Conservation (phyloP, 139 green algal genomes). For the Volvox reticuliferus region DNA sequence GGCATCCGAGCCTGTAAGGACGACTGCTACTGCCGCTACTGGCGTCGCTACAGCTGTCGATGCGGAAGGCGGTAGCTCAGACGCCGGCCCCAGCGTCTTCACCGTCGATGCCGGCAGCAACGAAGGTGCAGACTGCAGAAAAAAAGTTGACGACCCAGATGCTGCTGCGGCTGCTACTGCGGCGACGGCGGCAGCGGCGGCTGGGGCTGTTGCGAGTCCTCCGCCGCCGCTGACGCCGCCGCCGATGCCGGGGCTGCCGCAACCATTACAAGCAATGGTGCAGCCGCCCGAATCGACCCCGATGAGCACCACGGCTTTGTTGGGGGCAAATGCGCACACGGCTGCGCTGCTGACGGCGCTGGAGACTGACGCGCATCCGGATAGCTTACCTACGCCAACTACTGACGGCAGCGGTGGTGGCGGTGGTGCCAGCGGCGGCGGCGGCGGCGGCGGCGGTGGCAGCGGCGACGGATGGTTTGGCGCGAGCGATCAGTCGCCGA, state of each 20-base stretch:
- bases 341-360: background rate
- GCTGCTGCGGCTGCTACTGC: background rate
- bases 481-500: background rate
- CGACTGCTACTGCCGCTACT: too few species aligned
- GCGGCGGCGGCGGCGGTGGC: background rate
- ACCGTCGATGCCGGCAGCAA: background rate
- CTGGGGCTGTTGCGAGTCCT: too few species aligned
- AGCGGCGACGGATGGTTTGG: background rate
- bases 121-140: background rate
- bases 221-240: background rate
- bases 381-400: background rate
- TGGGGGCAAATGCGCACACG: background rate
- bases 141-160: background rate
- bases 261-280: background rate
- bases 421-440: background rate
- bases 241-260: background rate
- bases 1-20: too few species aligned
- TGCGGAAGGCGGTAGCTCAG: background rate
- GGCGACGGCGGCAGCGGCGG: background rate
- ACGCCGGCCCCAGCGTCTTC: background rate
- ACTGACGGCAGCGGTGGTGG: background rate
- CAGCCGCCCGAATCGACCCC: background rate
- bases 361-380: background rate
- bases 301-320: background rate
- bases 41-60: background rate